Conservation (phyloP, 2,329 filamentous ascomycete genomes). For the Coniella vitis region DNA sequence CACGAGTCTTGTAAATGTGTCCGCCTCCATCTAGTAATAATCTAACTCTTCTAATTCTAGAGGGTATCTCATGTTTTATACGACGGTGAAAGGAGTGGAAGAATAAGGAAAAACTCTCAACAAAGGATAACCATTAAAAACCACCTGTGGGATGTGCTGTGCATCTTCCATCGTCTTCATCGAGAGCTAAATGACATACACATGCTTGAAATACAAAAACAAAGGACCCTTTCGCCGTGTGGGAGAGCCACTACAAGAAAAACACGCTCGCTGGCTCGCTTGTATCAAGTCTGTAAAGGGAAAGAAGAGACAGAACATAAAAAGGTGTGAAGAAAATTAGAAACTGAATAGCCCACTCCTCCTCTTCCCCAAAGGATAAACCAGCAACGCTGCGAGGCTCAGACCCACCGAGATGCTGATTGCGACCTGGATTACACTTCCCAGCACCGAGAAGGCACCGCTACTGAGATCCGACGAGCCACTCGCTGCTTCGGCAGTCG, state of each 20-base stretch:
- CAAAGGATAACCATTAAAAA: no score
- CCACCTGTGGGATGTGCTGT: no score
- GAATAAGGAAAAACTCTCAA: background rate
- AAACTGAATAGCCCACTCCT: conserved; percentile 52
- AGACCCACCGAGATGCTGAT: conserved; percentile 57
- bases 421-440: conserved; percentile 54
- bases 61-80: background rate
- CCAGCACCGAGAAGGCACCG: conserved; percentile 46
- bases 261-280: background rate
- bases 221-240: background rate
- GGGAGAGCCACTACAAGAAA: background rate
- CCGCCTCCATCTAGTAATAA: no score
- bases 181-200: no score
- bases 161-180: no score
- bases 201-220: background rate
- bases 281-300: background rate
- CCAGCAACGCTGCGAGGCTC: conserved; percentile 47
- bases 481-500: conserved; percentile 24
- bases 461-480: conserved; percentile 30
- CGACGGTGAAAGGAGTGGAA: background rate
- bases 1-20: no score
- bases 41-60: background rate
- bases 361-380: conserved; percentile 51
- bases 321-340: conserved; percentile 21
- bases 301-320: background rate